A percentile compares a stretch with the other conserved stretches of the same genome.
Evolutionary conservation across 352 stramenopile species (phyloP).

Genomic region (Phytophthora cactorum): DNA sequence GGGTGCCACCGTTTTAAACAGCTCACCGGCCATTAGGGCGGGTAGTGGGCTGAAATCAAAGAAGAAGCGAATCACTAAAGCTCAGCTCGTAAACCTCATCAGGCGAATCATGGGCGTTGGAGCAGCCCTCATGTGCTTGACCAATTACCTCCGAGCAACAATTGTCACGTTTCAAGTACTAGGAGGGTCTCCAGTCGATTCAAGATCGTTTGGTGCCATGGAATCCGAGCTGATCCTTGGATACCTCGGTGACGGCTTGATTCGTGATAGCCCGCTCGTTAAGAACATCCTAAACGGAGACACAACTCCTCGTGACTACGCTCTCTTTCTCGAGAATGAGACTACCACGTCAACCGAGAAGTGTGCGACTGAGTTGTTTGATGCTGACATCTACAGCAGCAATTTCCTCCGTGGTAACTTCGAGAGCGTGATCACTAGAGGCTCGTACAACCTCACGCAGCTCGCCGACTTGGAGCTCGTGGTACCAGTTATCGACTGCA

Average conservation of each 20-base stretch:
- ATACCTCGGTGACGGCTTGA: slow-evolving; percentile 23
- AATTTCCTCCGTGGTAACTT: slow-evolving; percentile 39
- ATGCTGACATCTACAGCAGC: slow-evolving; percentile 40
- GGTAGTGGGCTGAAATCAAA: slow-evolving; percentile 10
- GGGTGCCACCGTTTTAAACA: slow-evolving; percentile 2
- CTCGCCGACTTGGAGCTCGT: slow-evolving; percentile 41
- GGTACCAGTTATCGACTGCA: slow-evolving; percentile 51
- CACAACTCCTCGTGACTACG: slow-evolving; percentile 29
- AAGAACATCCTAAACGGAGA: slow-evolving; percentile 23
- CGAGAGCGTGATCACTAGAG: slow-evolving; percentile 14
- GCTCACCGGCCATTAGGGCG: slow-evolving; percentile 1
- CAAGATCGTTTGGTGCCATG: slow-evolving; percentile 21
- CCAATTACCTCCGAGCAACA: slow-evolving; percentile 32
- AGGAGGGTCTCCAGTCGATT: slow-evolving; percentile 13
- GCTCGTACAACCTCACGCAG: slow-evolving; percentile 43
- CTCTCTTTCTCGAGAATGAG: slow-evolving; percentile 42
- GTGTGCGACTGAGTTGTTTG: slow-evolving; percentile 17
- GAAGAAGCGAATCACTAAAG: slow-evolving; percentile 34
- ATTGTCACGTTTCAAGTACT: slow-evolving; percentile 37
- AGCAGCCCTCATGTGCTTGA: slow-evolving; percentile 38
- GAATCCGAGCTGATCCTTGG: slow-evolving; percentile 31
- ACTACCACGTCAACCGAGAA: slow-evolving; percentile 28
- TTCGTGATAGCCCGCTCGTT: slow-evolving; percentile 43
- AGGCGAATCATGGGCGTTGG: slow-evolving; percentile 26
- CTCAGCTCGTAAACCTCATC: slow-evolving; percentile 34